These are phyloP conservation scores for Phtheirospermum japonicum DNA, from an alignment of 257 asterid species.

Conservation along the genomic window DNA sequence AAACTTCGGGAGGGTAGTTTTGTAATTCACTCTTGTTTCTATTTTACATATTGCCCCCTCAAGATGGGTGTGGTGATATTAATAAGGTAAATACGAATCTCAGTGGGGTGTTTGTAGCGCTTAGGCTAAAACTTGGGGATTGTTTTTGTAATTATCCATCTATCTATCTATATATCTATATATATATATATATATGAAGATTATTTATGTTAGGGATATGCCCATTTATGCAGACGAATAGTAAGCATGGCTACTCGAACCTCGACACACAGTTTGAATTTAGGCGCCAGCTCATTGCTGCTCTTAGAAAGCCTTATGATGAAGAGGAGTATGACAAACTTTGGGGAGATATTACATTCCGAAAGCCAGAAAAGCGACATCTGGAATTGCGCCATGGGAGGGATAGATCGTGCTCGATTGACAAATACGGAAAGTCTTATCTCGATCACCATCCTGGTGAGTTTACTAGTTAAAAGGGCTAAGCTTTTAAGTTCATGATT, in stretches of 20 bases:
- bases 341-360: slow-evolving; percentile 19
- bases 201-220: slow-evolving; percentile 8
- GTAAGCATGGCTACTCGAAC: neutral
- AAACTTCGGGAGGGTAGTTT: neutral
- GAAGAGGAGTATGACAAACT: slow-evolving; percentile 39
- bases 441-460: slow-evolving; percentile 45
- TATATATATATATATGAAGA: neutral
- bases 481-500: neutral
- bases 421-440: slow-evolving; percentile 40
- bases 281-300: slow-evolving; percentile 29
- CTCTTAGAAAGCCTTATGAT: slow-evolving; percentile 41
- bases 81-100: neutral
- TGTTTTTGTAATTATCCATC: neutral
- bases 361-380: slow-evolving; percentile 30
- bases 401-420: slow-evolving; percentile 21
- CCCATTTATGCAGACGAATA: slow-evolving; percentile 33
- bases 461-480: too few relatives aligned
- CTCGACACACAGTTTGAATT: slow-evolving; percentile 24
- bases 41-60: neutral
- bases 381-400: slow-evolving; percentile 42
- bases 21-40: neutral
- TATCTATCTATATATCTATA: too few relatives aligned
- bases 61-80: neutral
- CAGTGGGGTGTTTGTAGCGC: neutral
- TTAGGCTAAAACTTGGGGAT: neutral